Conservation (phyloP, 2,329 filamentous ascomycete genomes). For the Dactylella cylindrospora region DNA sequence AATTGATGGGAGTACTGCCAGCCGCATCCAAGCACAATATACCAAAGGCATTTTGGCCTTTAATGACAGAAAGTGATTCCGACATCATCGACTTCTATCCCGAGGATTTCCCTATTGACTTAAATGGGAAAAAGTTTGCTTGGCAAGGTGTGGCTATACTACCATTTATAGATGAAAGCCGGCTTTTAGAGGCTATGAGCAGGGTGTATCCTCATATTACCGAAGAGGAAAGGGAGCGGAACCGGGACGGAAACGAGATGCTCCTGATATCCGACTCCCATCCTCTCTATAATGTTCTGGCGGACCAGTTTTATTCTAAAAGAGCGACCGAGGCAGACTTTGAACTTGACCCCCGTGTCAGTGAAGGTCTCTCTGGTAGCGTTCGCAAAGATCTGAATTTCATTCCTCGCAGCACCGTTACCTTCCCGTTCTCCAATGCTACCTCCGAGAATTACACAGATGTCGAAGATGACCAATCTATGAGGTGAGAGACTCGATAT, state of each 20-base stretch:
- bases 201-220: slow-evolving; percentile 78
- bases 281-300: slow-evolving; percentile 81
- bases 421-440: slow-evolving; percentile 69
- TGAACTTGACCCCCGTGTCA: slow-evolving; percentile 72
- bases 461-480: slow-evolving; percentile 80
- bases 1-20: slow-evolving; percentile 96
- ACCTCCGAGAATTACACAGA: slow-evolving; percentile 65
- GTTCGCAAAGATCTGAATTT: slow-evolving; percentile 81
- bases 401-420: slow-evolving; percentile 77
- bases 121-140: slow-evolving; percentile 97
- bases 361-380: slow-evolving; percentile 75
- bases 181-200: slow-evolving; percentile 77
- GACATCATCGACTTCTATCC: slow-evolving; percentile 98
- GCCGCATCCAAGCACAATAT: slow-evolving; percentile 81
- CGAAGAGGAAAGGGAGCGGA: slow-evolving; percentile 74
- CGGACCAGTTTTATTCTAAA: slow-evolving; percentile 87
- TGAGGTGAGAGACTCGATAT: slow-evolving; percentile 65
- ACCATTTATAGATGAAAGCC: slow-evolving; percentile 92
- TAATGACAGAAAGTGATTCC: slow-evolving; percentile 86
- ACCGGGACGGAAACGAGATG: slow-evolving; percentile 76
- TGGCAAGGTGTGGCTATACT: slow-evolving; percentile 95
- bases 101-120: slow-evolving; percentile 84
- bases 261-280: slow-evolving; percentile 82
- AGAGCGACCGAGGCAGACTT: slow-evolving; percentile 68
- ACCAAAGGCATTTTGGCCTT: slow-evolving; percentile 79